Conservation (phyloP, 2,329 filamentous ascomycete species). For the Zasmidium citrigriseum region DNA sequence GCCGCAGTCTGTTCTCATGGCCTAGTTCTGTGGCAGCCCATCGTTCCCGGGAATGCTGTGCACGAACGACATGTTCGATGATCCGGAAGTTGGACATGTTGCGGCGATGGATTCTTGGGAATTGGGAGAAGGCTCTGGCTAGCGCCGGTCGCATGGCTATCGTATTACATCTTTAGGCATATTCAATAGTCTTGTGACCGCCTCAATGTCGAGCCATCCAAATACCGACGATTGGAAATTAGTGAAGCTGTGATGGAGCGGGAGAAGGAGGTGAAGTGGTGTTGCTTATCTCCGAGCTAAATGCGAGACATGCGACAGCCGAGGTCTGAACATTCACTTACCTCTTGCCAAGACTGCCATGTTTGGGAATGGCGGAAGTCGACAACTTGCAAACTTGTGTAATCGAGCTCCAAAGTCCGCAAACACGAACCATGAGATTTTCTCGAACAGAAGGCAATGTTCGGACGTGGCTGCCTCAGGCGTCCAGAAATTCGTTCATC, state of each 20-base stretch:
- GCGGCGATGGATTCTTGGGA: not conserved
- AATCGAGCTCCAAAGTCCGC: no score
- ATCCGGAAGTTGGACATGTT: conserved; percentile 15
- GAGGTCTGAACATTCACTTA: not conserved
- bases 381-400: no score
- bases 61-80: conserved; percentile 15
- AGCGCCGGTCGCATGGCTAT: not conserved
- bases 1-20: conserved; percentile 13
- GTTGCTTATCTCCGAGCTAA: not conserved
- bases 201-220: no score
- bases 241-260: no score
- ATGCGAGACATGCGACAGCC: not conserved
- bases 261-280: not conserved
- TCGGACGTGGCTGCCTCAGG: not conserved
- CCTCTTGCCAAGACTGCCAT: not conserved
- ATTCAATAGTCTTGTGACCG: no score
- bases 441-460: not conserved
- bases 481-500: not conserved
- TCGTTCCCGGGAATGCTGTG: conserved; percentile 19
- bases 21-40: conserved; percentile 11
- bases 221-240: no score
- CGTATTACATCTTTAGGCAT: no score
- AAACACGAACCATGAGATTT: no score
- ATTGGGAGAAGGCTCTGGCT: not conserved
- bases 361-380: no score